A percentile compares a stretch with the other conserved stretches of the same genome.
phyloP scores from a whole-genome alignment of 495 filamentous ascomycete species.

The Penicillium taxi region DNA sequence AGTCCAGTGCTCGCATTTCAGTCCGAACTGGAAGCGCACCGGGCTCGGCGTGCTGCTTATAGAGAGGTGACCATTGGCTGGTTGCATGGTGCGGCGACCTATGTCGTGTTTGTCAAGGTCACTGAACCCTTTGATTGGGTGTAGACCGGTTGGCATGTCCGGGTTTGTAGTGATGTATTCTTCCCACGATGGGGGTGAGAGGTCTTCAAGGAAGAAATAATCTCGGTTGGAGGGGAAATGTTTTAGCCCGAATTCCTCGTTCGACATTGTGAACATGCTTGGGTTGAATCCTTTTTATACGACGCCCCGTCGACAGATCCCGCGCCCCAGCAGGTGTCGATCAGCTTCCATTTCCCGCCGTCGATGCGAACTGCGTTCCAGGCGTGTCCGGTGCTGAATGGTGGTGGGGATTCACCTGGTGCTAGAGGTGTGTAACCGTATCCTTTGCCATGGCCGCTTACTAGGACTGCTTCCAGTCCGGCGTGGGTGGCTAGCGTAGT shows the following conservation, averaged over 20 bases:
- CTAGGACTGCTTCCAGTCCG: conserved; percentile 61
- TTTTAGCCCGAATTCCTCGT: conserved; percentile 68
- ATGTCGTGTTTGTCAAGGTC: conserved; percentile 55
- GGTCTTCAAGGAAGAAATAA: conserved; percentile 62
- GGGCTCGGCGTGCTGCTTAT: conserved; percentile 41
- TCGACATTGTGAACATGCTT: conserved; percentile 65
- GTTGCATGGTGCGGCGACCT: conserved; percentile 52
- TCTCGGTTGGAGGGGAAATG: conserved; percentile 68
- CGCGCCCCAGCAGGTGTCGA: conserved; percentile 91
- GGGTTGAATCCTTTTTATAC: conserved; percentile 65
- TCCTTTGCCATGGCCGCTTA: conserved; percentile 82
- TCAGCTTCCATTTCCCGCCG: conserved; percentile 77
- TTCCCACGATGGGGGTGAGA: conserved; percentile 57
- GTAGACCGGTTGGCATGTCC: conserved; percentile 29
- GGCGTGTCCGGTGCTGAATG: conserved; percentile 59
- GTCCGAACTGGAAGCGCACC: conserved; percentile 68
- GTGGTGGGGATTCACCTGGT: conserved; percentile 51
- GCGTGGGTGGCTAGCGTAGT: conserved; percentile 61
- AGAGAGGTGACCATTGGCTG: conserved; percentile 48
- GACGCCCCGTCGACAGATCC: conserved; percentile 47
- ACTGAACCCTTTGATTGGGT: conserved; percentile 45
- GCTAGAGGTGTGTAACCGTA: conserved; percentile 54
- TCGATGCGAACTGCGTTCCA: conserved; percentile 93
- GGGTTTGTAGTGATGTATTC: conserved; percentile 61
- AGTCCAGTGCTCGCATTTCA: conserved; percentile 73